A percentile compares a stretch with the other conserved stretches of the same genome.
These are phyloP conservation scores for Eutypa lata DNA, from an alignment of 2,329 filamentous ascomycete species.

Conservation along the genomic window DNA sequence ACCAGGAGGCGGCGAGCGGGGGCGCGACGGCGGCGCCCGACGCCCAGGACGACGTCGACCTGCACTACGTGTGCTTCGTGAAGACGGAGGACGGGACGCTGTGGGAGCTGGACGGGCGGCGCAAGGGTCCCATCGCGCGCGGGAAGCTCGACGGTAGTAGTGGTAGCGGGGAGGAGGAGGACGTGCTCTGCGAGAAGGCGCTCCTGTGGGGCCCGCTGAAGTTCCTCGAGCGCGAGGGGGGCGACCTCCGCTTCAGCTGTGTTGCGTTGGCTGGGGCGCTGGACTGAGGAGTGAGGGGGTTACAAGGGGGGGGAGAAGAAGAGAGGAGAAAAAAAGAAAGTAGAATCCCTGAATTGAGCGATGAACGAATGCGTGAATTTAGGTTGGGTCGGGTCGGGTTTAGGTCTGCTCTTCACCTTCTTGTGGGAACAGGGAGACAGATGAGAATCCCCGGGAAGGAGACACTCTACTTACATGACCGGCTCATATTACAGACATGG, in stretches of 20 bases:
- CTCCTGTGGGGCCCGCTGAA: constrained; percentile 64
- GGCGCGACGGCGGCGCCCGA: constrained; percentile 78
- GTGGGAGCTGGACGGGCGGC: constrained; percentile 59
- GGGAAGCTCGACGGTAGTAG: constrained; percentile 46
- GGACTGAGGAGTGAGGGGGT: constrained; percentile 33
- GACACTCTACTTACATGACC: too few species aligned
- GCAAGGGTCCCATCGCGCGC: constrained; percentile 54
- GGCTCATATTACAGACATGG: neutral
- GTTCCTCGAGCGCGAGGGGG: constrained; percentile 55
- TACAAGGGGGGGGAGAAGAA: neutral
- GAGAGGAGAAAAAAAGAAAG: too few species aligned
- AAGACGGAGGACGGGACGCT: constrained; percentile 64
- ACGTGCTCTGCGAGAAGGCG: constrained; percentile 73
- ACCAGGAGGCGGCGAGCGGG: constrained; percentile 69
- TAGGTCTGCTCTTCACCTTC: too few species aligned
- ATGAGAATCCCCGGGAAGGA: too few species aligned
- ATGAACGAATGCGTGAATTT: too few species aligned
- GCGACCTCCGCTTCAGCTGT: constrained; percentile 57
- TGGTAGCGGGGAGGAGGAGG: constrained; percentile 47
- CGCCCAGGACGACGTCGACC: constrained; percentile 78
- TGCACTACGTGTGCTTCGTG: constrained; percentile 95
- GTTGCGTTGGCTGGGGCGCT: constrained; percentile 52
- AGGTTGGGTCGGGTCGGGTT: too few species aligned
- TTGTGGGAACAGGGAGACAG: too few species aligned
- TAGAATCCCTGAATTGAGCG: too few species aligned